These are phyloP conservation scores for Cystobasidium slooffiae DNA, from an alignment of 1,284 basidiomycete genomes.

Conservation along the genomic window DNA sequence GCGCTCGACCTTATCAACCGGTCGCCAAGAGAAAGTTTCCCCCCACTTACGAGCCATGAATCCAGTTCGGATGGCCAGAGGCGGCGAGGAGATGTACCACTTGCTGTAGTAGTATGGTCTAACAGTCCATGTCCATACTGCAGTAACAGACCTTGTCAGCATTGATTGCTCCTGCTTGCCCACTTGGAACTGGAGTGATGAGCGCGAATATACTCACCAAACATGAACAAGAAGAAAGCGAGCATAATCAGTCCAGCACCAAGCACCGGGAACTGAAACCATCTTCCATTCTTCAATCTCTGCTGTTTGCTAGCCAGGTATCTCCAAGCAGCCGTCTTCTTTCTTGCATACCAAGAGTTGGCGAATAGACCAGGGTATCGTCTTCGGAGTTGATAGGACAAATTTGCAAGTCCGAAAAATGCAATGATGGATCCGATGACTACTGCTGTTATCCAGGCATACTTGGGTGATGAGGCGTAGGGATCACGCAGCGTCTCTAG, in stretches of 20 bases:
- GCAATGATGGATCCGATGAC: slow-evolving; percentile 50
- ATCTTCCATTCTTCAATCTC: slow-evolving; percentile 40
- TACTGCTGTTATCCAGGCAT: slow-evolving; percentile 50
- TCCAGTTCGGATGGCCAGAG: slow-evolving; percentile 58
- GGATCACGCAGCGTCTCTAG: slow-evolving; percentile 48
- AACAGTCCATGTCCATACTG: slow-evolving; percentile 55
- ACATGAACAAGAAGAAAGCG: slow-evolving; percentile 56
- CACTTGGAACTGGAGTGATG: background rate
- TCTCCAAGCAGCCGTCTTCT: slow-evolving; percentile 34
- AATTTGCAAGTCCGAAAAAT: slow-evolving; percentile 42
- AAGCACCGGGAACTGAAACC: slow-evolving; percentile 56
- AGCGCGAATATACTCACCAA: slow-evolving; percentile 50
- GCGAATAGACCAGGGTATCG: slow-evolving; percentile 30
- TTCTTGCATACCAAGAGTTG: background rate
- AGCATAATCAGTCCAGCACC: slow-evolving; percentile 54
- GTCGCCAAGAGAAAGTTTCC: background rate
- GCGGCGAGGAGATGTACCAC: slow-evolving; percentile 58
- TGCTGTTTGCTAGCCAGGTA: slow-evolving; percentile 51
- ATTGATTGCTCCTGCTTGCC: background rate
- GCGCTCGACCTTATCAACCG: background rate
- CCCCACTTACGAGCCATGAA: slow-evolving; percentile 56
- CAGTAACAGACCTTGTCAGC: background rate
- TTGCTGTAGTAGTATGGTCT: slow-evolving; percentile 57
- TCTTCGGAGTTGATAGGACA: slow-evolving; percentile 11
- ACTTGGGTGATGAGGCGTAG: slow-evolving; percentile 46